phyloP scores from a whole-genome alignment of 2,329 filamentous ascomycete genomes.

The Capronia epimyces region DNA sequence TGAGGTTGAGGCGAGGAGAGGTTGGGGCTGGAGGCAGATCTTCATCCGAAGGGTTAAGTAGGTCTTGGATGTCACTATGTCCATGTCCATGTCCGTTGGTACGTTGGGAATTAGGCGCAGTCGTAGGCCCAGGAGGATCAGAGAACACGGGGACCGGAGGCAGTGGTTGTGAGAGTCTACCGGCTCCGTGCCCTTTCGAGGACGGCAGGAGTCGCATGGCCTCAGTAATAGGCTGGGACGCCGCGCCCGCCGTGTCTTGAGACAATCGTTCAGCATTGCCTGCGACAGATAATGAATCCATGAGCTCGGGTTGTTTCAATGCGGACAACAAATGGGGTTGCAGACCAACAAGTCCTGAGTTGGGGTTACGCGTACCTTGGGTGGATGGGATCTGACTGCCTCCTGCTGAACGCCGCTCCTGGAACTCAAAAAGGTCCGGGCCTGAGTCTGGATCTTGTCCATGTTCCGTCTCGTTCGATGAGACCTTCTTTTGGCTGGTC shows the following conservation, averaged over 20 bases:
- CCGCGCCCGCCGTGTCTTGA: constrained; percentile 4
- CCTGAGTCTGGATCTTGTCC: constrained; percentile 63
- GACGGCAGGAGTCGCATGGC: constrained; percentile 2
- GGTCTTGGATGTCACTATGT: constrained; percentile 11
- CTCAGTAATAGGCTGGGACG: constrained; percentile 1
- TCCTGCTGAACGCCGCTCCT: constrained; percentile 47
- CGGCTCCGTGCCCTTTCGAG: constrained; percentile 13
- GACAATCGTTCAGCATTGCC: constrained; percentile 30
- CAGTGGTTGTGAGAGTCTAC: constrained; percentile 7
- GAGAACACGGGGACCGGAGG: neutral
- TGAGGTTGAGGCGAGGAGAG: constrained; percentile 15
- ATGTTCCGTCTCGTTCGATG: constrained; percentile 50
- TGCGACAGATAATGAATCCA: constrained; percentile 25
- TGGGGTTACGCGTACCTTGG: constrained; percentile 45
- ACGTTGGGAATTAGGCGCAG: neutral
- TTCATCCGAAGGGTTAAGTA: constrained; percentile 24
- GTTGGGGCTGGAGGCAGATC: constrained; percentile 5
- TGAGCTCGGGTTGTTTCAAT: constrained; percentile 1
- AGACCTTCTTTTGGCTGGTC: constrained; percentile 76
- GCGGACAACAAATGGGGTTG: neutral
- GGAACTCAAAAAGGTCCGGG: constrained; percentile 50
- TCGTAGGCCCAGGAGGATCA: neutral
- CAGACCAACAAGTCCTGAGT: neutral
- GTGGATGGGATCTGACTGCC: constrained; percentile 60
- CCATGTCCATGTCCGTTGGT: constrained; percentile 1